Base-by-base conservation (phyloP, 176 grass and related monocot genomes). In the Musa acuminata region DNA sequence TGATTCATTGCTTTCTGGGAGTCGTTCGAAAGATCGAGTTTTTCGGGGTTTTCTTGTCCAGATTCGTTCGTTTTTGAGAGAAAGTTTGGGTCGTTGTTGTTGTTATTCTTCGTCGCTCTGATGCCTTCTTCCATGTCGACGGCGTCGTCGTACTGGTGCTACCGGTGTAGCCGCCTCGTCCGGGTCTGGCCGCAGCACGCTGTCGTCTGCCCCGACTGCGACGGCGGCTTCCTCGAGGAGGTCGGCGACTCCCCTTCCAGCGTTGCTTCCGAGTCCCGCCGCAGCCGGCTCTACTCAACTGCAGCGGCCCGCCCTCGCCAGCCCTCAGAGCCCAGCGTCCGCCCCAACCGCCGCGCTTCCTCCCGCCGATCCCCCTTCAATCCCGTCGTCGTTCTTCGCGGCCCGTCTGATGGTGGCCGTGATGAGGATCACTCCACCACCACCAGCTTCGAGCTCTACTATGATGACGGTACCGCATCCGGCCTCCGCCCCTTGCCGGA, bases 141-240 rank as follows among this genome's bases (percentile, higher is more conserved):
- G 69, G 48, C 69, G 35, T 51, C 69, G 3, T 71, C 69, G 7
- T 71, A 71, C 48, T 71, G 69, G 69, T 71, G 69, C 69, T 71
- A 71, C 48, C 35, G 69, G 14, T 71, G 69, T 51, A 71, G 48
- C 21, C 69, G 48, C 3, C 22, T 71, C 35, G 69, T 71, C 14
- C 13, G 35, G 69, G 17, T 71, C 16, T n/a, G 13, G 69, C 69
- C 69, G 49, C 69, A 23, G 49, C 16, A 51, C 49, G 48, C 69
- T 43, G 52, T 71, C 48, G 69, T 71, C 17, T 71, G 69, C 69
- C 49, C 69, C 17, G 49, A 51, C 12, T 71, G 69, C 69, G 69
- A 71, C 69, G 69, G 69, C 9, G 69, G 69, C 35, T 71, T 71
- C 69, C 69, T 71, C 14, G 26, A 71, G 69, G 48, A 23, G 17